A percentile compares a stretch with the other conserved stretches of the same genome.
Conservation (phyloP, 768 basidiomycete species). For the Tricholoma terreum region DNA sequence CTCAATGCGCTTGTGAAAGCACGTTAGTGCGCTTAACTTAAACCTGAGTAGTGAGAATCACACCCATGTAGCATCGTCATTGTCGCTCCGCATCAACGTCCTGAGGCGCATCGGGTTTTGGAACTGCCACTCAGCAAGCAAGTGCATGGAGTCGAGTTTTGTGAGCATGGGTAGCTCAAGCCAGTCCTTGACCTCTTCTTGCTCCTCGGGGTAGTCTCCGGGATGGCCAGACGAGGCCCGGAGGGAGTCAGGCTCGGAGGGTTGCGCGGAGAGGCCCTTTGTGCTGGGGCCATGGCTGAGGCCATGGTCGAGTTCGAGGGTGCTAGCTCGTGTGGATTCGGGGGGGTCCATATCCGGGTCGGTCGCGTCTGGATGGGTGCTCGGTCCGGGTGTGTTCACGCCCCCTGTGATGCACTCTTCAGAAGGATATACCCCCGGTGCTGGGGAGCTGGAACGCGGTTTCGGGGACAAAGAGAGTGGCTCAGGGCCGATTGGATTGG, state of each 20-base stretch:
- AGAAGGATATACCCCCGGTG: slow-evolving; percentile 20
- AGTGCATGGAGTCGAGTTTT: slow-evolving; percentile 74
- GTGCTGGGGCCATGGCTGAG: slow-evolving; percentile 15
- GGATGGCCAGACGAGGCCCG: not conserved
- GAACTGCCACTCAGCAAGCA: slow-evolving; percentile 84
- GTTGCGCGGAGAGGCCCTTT: slow-evolving; percentile 12
- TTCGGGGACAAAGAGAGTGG: slow-evolving; percentile 31
- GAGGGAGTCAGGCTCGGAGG: slow-evolving; percentile 15
- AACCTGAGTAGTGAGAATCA: slow-evolving; percentile 22
- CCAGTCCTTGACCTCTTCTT: slow-evolving; percentile 60
- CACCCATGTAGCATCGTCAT: slow-evolving; percentile 78
- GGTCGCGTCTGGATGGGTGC: not conserved
- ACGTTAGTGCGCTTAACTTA: slow-evolving; percentile 5
- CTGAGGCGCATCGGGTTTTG: slow-evolving; percentile 71
- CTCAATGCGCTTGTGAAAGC: slow-evolving; percentile 61
- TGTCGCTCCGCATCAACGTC: slow-evolving; percentile 73
- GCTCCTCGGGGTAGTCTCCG: slow-evolving; percentile 20
- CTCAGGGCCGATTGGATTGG: slow-evolving; percentile 71
- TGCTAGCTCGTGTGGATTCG: slow-evolving; percentile 17
- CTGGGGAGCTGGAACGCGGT: slow-evolving; percentile 18
- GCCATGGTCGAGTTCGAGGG: slow-evolving; percentile 16
- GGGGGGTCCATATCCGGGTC: slow-evolving; percentile 9
- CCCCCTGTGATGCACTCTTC: not conserved
- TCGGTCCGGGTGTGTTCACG: not conserved
- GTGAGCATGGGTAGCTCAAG: slow-evolving; percentile 62